Evolutionary conservation across 495 filamentous ascomycete genomes (phyloP).

Genomic region (Hyphodiscus hymeniophilus): DNA sequence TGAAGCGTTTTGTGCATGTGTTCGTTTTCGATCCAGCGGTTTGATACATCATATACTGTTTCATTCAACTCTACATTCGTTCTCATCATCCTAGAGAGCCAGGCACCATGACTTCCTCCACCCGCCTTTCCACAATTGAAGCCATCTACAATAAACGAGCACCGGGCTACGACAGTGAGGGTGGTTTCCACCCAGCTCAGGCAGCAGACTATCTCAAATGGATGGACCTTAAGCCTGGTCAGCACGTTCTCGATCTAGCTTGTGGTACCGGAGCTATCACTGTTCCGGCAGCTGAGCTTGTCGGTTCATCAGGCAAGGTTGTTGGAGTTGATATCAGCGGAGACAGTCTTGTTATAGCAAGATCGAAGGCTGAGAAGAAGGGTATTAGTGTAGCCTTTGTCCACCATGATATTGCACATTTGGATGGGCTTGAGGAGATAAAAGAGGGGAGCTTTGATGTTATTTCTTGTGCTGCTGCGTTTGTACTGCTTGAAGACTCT

Average conservation of each 20-base stretch:
- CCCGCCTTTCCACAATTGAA: not conserved
- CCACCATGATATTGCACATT: conserved; percentile 29
- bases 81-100: too few relatives aligned
- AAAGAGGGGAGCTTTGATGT: not conserved
- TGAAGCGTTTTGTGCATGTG: too few relatives aligned
- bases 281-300: conserved; percentile 25
- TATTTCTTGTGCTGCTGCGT: conserved; percentile 24
- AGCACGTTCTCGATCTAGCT: conserved; percentile 33
- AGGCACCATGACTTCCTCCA: not conserved
- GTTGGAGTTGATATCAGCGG: conserved; percentile 35
- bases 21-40: too few relatives aligned
- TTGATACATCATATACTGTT: too few relatives aligned
- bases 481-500: conserved; percentile 29
- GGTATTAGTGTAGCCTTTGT: conserved; percentile 25
- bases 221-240: conserved; percentile 22
- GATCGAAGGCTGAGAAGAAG: conserved; percentile 19
- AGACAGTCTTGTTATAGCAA: conserved; percentile 29
- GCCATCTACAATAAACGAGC: not conserved
- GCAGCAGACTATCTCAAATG: conserved; percentile 15
- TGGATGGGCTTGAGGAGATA: conserved; percentile 15
- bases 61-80: too few relatives aligned
- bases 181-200: conserved; percentile 6
- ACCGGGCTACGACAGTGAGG: conserved; percentile 7
- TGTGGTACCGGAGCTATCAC: conserved; percentile 37
- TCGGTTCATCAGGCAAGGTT: conserved; percentile 28